A percentile compares a stretch with the other conserved stretches of the same genome.
phyloP scores from a whole-genome alignment of 139 green algal genomes.

The Chlamydomonas schloesseri region DNA sequence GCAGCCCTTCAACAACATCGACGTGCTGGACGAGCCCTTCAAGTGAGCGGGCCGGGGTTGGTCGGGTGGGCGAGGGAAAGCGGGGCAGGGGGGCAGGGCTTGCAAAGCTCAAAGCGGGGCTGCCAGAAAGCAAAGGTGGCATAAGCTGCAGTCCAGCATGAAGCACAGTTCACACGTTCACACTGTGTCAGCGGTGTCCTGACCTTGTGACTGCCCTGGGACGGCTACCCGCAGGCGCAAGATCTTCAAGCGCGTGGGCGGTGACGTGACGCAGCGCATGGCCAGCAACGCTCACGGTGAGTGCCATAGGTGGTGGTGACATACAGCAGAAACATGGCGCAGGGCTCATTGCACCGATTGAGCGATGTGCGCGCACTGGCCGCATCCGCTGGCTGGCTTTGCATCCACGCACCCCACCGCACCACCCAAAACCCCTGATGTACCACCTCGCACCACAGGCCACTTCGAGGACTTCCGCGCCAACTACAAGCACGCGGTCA shows the following conservation, averaged over 20 bases:
- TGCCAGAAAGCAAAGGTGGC: no score
- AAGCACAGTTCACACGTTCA: no score
- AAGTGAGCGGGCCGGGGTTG: background rate
- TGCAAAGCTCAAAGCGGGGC: no score
- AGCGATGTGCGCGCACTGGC: no score
- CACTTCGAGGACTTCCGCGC: conserved; percentile 53
- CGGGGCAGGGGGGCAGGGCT: no score
- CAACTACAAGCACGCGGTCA: conserved; percentile 75
- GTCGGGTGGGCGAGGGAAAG: no score
- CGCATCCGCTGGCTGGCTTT: no score
- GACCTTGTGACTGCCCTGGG: background rate
- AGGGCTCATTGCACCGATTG: no score
- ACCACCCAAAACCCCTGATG: background rate
- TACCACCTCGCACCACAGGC: background rate
- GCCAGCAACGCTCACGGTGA: conserved; percentile 13
- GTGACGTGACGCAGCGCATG: conserved; percentile 27
- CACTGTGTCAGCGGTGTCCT: background rate
- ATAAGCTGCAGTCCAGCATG: no score
- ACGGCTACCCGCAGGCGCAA: conserved; percentile 25
- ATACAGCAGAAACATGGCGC: no score
- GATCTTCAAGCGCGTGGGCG: conserved; percentile 41
- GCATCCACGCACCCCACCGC: background rate
- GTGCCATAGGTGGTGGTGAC: no score
- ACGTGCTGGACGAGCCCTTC: conserved; percentile 61
- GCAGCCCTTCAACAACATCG: conserved; percentile 70